Base-by-base conservation (phyloP, 2,329 filamentous ascomycete species). In the Sporothrix sp. region DNA sequence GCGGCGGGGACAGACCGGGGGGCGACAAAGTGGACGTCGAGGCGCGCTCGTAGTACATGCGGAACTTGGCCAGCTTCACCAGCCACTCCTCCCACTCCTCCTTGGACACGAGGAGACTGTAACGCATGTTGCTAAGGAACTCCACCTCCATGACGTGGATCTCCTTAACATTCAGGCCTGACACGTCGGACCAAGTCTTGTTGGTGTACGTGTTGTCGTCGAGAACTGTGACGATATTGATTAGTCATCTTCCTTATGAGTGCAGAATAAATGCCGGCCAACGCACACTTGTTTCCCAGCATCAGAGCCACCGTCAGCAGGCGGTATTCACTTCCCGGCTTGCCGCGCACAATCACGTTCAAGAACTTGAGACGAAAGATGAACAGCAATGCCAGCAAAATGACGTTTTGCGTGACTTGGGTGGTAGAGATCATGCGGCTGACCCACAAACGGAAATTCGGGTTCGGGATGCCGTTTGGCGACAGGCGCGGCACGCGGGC, bases 111-210 rank as follows among this genome's bases (percentile, higher is more conserved):
- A 91, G 82, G 7, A 98, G 73, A 60, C 87, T 89, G 68, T 97
- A 98, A 61, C 91, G 82, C 84, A 98, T 95, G 67, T 97, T 97
- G 72, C 91, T 96, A 56, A 98, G 73, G 61, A 98, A 98, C 66
- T 98, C 93, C n/a, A 98, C 93, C 66, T 98, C 93, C 93, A 98
- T 98, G 39, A 96, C 85, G 65, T 98, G 93, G 47, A 98, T 95
- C 67, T 98, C 93, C 54, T 85, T 82, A 11, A 97, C 91, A 1
- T 87, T 82, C 54, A 98, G 95, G 39, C 87, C 86, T 1, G 93
- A 97, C 10, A 98, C 93, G 61, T 98, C 93, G 2, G 91, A 93
- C 93, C 93, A 98, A 0, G 93, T 98, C 73, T 97, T 96, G 72
- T 98, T 98, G 33, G 93, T 97, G 68, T 98, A 98, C 0, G 93